These are phyloP conservation scores for Ceratobasidium sp. DNA, from an alignment of 1,284 basidiomycete species.

Conservation along the genomic window DNA sequence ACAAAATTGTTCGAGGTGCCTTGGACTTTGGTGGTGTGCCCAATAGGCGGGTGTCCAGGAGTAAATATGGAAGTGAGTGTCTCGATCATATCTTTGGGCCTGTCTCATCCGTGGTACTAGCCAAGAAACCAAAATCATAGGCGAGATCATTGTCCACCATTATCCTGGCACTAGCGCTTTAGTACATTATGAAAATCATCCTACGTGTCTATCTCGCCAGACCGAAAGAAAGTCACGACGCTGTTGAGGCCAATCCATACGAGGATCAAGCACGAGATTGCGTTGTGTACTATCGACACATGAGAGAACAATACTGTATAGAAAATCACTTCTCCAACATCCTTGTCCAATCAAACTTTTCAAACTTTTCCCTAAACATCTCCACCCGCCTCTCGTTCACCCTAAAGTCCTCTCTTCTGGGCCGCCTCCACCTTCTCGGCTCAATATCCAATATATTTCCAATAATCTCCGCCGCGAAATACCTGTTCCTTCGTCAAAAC, in stretches of 20 bases:
- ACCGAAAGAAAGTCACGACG: too few species aligned
- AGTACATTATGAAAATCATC: too few species aligned
- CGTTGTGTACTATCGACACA: too few species aligned
- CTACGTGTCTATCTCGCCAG: too few species aligned
- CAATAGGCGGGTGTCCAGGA: constrained; percentile 80
- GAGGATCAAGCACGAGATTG: too few species aligned
- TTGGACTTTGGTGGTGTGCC: constrained; percentile 93
- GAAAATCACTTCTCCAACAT: constrained; percentile 55
- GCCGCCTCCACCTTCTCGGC: constrained; percentile 85
- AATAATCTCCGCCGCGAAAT: constrained; percentile 95
- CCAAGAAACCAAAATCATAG: constrained; percentile 78
- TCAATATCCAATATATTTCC: constrained; percentile 90
- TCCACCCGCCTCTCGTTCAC: constrained; percentile 74
- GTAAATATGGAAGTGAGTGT: constrained; percentile 89
- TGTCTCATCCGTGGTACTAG: constrained; percentile 52
- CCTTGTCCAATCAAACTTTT: constrained; percentile 80
- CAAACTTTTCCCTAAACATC: constrained; percentile 70
- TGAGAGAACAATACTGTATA: too few species aligned
- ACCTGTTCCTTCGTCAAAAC: constrained; percentile 59
- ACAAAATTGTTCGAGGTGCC: constrained; percentile 94
- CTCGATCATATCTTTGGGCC: constrained; percentile 42
- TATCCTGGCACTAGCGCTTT: background rate
- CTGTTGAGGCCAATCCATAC: too few species aligned
- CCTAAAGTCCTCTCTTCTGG: constrained; percentile 73
- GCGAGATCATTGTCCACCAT: too few species aligned